Percentiles rank a stretch among this genome's conserved stretches.
phyloP scores from a whole-genome alignment of 352 stramenopile species.

The Plasmopara halstedii region DNA sequence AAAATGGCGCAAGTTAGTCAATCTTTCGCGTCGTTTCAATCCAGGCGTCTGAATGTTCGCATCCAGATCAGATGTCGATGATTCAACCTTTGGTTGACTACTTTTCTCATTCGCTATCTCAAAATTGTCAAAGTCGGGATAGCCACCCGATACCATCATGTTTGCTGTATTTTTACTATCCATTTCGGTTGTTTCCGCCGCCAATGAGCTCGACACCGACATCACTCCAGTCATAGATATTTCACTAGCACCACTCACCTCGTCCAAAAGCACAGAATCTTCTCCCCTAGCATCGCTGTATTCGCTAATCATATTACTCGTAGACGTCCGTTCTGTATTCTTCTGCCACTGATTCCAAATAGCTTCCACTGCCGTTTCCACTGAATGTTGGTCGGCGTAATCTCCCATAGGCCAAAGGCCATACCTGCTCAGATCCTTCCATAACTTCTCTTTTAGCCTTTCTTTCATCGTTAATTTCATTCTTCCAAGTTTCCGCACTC shows the following conservation, averaged over 20 bases:
- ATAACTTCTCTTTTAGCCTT: constrained; percentile 39
- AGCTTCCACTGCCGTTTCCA: constrained; percentile 41
- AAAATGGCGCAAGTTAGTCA: constrained; percentile 60
- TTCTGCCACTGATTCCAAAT: constrained; percentile 55
- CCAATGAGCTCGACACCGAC: constrained; percentile 6
- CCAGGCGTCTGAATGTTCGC: constrained; percentile 26
- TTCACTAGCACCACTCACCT: constrained; percentile 1
- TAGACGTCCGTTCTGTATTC: neutral
- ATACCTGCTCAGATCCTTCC: constrained; percentile 47
- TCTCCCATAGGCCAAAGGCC: constrained; percentile 44
- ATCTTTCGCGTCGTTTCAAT: constrained; percentile 36
- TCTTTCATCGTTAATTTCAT: constrained; percentile 19
- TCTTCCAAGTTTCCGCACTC: constrained; percentile 24
- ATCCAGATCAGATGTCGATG: constrained; percentile 2
- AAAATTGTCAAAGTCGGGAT: neutral
- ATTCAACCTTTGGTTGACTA: constrained; percentile 5
- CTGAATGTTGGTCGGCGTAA: constrained; percentile 14
- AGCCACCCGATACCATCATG: too few species aligned
- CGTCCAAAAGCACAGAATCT: constrained; percentile 5
- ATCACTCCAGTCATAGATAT: constrained; percentile 27
- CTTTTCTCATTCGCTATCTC: neutral
- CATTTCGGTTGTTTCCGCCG: neutral
- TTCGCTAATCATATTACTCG: neutral
- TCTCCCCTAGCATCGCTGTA: neutral
- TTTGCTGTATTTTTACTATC: neutral